Percentiles rank a stretch among this genome's conserved stretches.
phyloP scores from a whole-genome alignment of 306 rosid genomes.

The Gleditsia sinensis region DNA sequence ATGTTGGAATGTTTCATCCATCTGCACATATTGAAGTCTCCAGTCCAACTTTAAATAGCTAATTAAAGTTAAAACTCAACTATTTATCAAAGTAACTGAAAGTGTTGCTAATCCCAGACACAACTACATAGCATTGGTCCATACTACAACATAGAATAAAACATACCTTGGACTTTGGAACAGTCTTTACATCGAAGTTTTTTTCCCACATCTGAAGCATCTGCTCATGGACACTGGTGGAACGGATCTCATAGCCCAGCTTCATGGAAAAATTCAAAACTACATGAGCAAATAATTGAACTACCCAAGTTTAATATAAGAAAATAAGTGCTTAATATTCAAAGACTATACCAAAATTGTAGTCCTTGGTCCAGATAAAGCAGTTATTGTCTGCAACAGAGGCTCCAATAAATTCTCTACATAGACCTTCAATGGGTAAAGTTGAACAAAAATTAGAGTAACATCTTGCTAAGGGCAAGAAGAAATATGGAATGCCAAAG shows the following conservation, averaged over 20 bases:
- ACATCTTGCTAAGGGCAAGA: neutral
- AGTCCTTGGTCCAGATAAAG: slow-evolving; percentile 90
- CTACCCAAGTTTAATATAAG: neutral
- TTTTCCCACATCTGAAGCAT: slow-evolving; percentile 90
- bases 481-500: slow-evolving; percentile 2
- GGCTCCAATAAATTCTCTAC: slow-evolving; percentile 90
- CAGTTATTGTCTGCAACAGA: slow-evolving; percentile 70
- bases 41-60: slow-evolving; percentile 14
- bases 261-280: slow-evolving; percentile 39
- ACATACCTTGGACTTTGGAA: slow-evolving; percentile 82
- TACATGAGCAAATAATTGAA: slow-evolving; percentile 9
- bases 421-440: slow-evolving; percentile 58
- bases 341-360: slow-evolving; percentile 61
- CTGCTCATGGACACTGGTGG: slow-evolving; percentile 82
- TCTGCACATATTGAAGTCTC: slow-evolving; percentile 53
- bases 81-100: neutral
- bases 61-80: slow-evolving; percentile 6
- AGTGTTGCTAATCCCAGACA: neutral
- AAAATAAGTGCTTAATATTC: neutral
- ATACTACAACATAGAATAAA: neutral
- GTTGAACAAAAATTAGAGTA: neutral
- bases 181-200: slow-evolving; percentile 70
- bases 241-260: slow-evolving; percentile 94
- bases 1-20: slow-evolving; percentile 92
- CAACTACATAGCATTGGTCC: neutral